Base-by-base conservation (phyloP, 257 asterid species). In the Paraleonurus japonicus region DNA sequence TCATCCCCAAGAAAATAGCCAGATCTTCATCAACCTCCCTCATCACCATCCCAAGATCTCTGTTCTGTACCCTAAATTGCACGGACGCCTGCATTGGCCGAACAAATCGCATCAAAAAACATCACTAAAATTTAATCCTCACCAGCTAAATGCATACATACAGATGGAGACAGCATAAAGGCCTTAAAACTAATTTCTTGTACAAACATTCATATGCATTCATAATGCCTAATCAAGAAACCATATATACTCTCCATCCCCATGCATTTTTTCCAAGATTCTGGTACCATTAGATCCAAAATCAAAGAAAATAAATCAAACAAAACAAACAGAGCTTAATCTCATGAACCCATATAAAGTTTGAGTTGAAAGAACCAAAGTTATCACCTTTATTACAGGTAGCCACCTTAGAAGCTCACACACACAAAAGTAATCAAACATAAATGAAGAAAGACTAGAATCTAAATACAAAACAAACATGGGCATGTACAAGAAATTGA, bases 21-120 rank as follows among this genome's bases (percentile, higher is more conserved):
- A 88, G 85, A 79, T 86, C 87, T 78, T 88, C 90, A 59, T 90
- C 92, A 2, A 86, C 92, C 75, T 88, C 92, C 80, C 85, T 90
- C 92, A 86, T 79, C 67, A 83, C 89, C 92, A 85, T 76, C 74
- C 90, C 95, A 71, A 85, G 84, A 64, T 80, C 86, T 82, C 89
- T 85, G 28, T 81, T 84, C 12, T 84, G 89, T 32, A 86, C 83
- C 79, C 90, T 89, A 69, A 76, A 76, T 60, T 87, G 86, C 23
- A 87, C 80, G n/a, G 87, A 81, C 4, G 90, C 81, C 95, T 85
- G 80, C 86, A 82, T 80, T 77, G 57, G 9, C 66, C 54, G 22
- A 28, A 70, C 22, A 63, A 70, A 64, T 53, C 23, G 26, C 20
- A 54, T 61, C 35, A 65, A 70, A 20, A 47, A 37, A 13, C 60